A percentile compares a stretch with the other conserved stretches of the same genome.
These are phyloP conservation scores for Blastocystis sp. DNA, from an alignment of 352 stramenopile genomes.

Conservation along the genomic window DNA sequence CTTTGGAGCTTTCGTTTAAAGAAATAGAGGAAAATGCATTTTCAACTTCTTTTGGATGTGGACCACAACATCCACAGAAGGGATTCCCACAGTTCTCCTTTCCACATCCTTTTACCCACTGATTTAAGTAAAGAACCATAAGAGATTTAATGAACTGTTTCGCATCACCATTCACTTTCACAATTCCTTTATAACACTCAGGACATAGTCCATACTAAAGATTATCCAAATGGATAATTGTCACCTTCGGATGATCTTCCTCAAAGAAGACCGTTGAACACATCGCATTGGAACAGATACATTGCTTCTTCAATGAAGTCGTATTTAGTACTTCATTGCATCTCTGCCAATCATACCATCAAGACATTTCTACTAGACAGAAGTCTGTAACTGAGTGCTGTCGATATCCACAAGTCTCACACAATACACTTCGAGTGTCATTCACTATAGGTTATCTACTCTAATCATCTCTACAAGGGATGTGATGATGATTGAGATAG, in stretches of 20 bases:
- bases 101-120: background rate
- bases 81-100: background rate
- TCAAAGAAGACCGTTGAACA: background rate
- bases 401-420: background rate
- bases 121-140: background rate
- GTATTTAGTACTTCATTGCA: background rate
- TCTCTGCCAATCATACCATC: background rate
- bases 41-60: background rate
- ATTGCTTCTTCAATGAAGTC: background rate
- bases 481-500: background rate
- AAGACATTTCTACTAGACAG: background rate
- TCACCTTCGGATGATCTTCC: background rate
- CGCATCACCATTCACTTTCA: background rate
- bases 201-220: constrained; percentile 4
- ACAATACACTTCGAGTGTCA: background rate
- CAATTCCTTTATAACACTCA: background rate
- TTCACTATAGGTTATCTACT: background rate
- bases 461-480: background rate
- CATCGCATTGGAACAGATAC: background rate
- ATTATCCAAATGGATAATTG: background rate
- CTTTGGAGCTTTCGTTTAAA: background rate
- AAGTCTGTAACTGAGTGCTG: background rate
- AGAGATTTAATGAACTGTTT: background rate
- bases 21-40: background rate
- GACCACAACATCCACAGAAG: background rate